Base-by-base conservation (phyloP, 2,329 filamentous ascomycete species). In the Aspergillus sp. region DNA sequence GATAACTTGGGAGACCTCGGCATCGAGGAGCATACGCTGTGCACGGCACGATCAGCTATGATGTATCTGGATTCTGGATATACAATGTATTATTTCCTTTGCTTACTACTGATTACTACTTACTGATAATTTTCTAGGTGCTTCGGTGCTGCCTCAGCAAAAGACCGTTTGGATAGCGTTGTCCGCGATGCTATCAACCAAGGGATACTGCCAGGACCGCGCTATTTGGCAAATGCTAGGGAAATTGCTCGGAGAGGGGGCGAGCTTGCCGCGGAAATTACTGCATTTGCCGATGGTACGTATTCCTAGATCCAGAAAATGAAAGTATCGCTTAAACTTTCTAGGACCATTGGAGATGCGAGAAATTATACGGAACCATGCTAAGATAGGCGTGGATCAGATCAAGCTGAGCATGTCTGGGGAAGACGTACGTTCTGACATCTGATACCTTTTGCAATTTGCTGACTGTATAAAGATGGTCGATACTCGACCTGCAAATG, bases 61-160 rank as follows among this genome's bases (percentile, higher is more conserved):
- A 69, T 63, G 41, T 77, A 71, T 50, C 56, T 76, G 5, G 74
- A 78, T 53, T 74, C 68, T 4, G 75, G 74, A 0, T 77, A 76
- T 54, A 77, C 74, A 0, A 44, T 44, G 42, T 44, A 32, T 5
- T 5, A 5, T 10, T 12, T 13, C n/a, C 7, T 20, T 10, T 17
- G 3, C 5, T 13, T 17, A 17, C 20, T 19, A 4, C 17, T 3
- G 10, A 27, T 27, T 4, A 5, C 25, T 27, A n/a, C n/a, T 2
- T 27, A 3, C 15, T 15, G 23, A 23, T 9, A 30, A 15, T 27
- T 5, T 23, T 9, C 4, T 10, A 66, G 62, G 62, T 74, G 68
- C 46, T 76, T 69, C 44, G 73, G 73, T 1, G 73, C 73, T 0
- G 74, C 74, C 3, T 72, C 72, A 2, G 73, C 74, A 1, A 73